These are phyloP conservation scores for Macrotyloma uniflorum DNA, from an alignment of 306 rosid species.

Conservation along the genomic window DNA sequence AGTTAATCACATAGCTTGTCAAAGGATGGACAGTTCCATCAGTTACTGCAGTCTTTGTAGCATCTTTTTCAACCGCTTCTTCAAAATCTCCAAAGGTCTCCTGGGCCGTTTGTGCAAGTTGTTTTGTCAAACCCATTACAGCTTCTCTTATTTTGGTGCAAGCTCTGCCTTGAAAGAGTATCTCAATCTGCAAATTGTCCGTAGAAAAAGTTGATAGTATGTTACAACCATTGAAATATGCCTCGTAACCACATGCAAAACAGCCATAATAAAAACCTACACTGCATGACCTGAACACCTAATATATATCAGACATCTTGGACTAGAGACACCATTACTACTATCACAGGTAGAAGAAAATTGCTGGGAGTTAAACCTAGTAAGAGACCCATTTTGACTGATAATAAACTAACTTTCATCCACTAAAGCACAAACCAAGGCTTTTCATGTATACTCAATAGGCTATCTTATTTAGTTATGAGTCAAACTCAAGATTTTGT, in stretches of 20 bases:
- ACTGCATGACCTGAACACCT: background rate
- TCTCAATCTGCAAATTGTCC: constrained; percentile 58
- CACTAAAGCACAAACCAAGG: background rate
- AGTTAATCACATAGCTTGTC: constrained; percentile 91
- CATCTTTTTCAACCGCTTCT: constrained; percentile 89
- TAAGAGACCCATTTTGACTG: background rate
- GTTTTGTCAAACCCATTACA: constrained; percentile 71
- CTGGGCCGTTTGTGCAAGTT: constrained; percentile 82
- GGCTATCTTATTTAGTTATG: background rate
- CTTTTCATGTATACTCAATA: background rate
- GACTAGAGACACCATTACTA: background rate
- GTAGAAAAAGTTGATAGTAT: constrained; percentile 16
- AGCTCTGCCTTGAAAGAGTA: constrained; percentile 70
- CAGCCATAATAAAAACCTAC: constrained; percentile 6
- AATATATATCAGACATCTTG: constrained; percentile 20
- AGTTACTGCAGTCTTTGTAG: constrained; percentile 83
- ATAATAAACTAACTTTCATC: background rate
- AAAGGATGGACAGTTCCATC: constrained; percentile 94
- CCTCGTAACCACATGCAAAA: background rate
- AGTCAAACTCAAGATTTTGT: background rate
- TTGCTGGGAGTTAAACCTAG: background rate
- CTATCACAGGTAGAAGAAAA: background rate
- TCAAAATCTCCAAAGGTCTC: constrained; percentile 92
- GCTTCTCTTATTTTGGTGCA: constrained; percentile 74
- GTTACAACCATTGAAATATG: constrained; percentile 20